A percentile compares a stretch with the other conserved stretches of the same genome.
Evolutionary conservation across 169 alveolate species (phyloP).

Genomic region (Cryptosporidium ubiquitum): DNA sequence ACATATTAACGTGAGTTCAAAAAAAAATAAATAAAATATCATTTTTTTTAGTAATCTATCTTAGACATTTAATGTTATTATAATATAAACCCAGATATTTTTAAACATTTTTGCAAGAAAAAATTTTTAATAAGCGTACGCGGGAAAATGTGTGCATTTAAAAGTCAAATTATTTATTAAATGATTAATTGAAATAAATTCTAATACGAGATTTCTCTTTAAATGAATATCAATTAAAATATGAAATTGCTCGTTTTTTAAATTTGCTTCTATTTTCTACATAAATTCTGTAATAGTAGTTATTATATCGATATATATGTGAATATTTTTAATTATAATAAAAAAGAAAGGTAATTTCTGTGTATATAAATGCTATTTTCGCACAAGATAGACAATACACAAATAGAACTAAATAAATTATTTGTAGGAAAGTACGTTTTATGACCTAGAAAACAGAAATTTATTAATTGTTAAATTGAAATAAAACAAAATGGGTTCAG

Average conservation of each 20-base stretch:
- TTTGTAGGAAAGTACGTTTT: neutral
- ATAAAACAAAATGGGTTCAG: constrained; percentile 27
- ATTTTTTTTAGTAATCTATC: too few species aligned
- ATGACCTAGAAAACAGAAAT: neutral
- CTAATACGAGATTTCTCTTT: too few species aligned
- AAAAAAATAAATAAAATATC: too few species aligned
- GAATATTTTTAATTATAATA: too few species aligned
- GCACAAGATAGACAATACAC: neutral
- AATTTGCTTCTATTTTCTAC: too few species aligned
- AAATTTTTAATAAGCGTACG: neutral
- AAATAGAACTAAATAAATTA: neutral
- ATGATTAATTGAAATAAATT: too few species aligned
- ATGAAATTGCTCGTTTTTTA: too few species aligned
- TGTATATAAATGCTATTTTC: neutral
- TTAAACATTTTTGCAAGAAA: neutral
- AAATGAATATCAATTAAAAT: too few species aligned
- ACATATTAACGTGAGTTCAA: too few species aligned
- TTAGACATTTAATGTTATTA: too few species aligned
- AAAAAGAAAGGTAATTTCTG: neutral
- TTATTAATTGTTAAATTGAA: neutral
- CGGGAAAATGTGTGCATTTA: neutral
- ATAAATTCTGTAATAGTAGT: neutral
- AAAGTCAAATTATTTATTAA: neutral
- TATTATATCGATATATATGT: neutral
- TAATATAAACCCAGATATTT: too few species aligned